These are phyloP conservation scores for Rhizoclosmatium sp. DNA, from an alignment of 192 early-diverging fungal species.

Conservation along the genomic window DNA sequence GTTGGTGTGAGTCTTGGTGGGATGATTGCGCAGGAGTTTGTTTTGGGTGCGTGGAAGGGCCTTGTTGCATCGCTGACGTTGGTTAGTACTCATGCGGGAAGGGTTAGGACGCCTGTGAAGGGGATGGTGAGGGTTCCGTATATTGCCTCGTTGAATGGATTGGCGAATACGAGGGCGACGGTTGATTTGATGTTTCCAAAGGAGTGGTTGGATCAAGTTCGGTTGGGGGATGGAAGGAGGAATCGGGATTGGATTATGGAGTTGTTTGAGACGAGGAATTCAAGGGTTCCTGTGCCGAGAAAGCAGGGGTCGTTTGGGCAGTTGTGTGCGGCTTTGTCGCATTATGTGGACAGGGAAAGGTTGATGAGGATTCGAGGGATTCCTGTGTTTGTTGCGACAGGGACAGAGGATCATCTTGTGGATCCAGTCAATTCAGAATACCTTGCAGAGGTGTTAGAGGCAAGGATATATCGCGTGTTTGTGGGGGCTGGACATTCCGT, in stretches of 20 bases:
- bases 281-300: not conserved
- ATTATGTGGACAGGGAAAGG: not conserved
- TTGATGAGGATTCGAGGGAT: slow-evolving; percentile 1
- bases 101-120: slow-evolving; percentile 41
- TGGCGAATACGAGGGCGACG: not conserved
- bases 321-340: slow-evolving; percentile 8
- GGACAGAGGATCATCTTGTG: slow-evolving; percentile 41
- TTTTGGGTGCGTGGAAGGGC: slow-evolving; percentile 59
- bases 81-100: slow-evolving; percentile 66
- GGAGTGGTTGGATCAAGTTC: slow-evolving; percentile 43
- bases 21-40: slow-evolving; percentile 85
- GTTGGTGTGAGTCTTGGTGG: slow-evolving; percentile 84
- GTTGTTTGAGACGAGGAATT: not conserved
- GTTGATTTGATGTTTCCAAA: not conserved
- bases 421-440: slow-evolving; percentile 33
- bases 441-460: slow-evolving; percentile 12
- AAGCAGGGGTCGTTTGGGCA: slow-evolving; percentile 17
- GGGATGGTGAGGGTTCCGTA: slow-evolving; percentile 26
- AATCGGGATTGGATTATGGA: slow-evolving; percentile 13
- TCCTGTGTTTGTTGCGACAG: slow-evolving; percentile 25
- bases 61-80: slow-evolving; percentile 63
- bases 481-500: slow-evolving; percentile 1
- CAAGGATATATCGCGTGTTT: slow-evolving; percentile 12
- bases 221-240: not conserved
- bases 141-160: slow-evolving; percentile 27